These are phyloP conservation scores for Zoysia matrella DNA, from an alignment of 202 grass and related monocot species.

Conservation along the genomic window DNA sequence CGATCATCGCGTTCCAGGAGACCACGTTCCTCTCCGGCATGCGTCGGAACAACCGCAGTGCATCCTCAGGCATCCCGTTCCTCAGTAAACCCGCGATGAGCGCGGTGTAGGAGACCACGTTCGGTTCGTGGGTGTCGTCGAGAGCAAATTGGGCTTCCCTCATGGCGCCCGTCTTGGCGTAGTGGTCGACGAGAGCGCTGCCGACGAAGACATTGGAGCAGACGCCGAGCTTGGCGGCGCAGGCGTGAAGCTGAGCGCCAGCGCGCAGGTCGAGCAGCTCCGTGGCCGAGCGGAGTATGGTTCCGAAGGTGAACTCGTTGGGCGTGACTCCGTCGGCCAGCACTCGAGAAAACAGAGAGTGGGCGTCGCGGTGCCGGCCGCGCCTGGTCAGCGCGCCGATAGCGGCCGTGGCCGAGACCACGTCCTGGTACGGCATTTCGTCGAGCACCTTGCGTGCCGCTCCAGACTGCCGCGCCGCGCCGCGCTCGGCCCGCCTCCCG, in stretches of 20 bases:
- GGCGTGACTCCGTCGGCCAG: slow-evolving; percentile 49
- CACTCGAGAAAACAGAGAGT: slow-evolving; percentile 53
- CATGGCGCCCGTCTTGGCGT: slow-evolving; percentile 72
- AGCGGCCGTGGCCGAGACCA: slow-evolving; percentile 64
- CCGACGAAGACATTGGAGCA: slow-evolving; percentile 73
- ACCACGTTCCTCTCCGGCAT: slow-evolving; percentile 82
- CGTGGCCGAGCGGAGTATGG: slow-evolving; percentile 64
- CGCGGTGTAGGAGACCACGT: slow-evolving; percentile 75
- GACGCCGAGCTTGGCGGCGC: slow-evolving; percentile 63
- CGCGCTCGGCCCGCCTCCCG: neutral
- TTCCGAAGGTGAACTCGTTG: slow-evolving; percentile 74
- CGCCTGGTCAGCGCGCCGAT: slow-evolving; percentile 62
- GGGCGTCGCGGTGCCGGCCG: slow-evolving; percentile 54
- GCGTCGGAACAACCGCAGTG: slow-evolving; percentile 51
- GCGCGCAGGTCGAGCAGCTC: slow-evolving; percentile 45
- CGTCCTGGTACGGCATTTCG: slow-evolving; percentile 62
- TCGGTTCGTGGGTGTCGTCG: slow-evolving; percentile 60
- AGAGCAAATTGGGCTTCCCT: slow-evolving; percentile 58
- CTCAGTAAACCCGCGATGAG: slow-evolving; percentile 71
- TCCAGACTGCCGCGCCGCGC: neutral
- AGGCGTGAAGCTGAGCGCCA: slow-evolving; percentile 72
- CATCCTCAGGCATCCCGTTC: slow-evolving; percentile 58
- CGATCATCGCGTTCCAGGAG: slow-evolving; percentile 84
- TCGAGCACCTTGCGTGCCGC: slow-evolving; percentile 56
- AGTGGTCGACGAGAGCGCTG: slow-evolving; percentile 79